phyloP scores from a whole-genome alignment of 1,139 yeast species.

The Blastobotrys elegans region DNA sequence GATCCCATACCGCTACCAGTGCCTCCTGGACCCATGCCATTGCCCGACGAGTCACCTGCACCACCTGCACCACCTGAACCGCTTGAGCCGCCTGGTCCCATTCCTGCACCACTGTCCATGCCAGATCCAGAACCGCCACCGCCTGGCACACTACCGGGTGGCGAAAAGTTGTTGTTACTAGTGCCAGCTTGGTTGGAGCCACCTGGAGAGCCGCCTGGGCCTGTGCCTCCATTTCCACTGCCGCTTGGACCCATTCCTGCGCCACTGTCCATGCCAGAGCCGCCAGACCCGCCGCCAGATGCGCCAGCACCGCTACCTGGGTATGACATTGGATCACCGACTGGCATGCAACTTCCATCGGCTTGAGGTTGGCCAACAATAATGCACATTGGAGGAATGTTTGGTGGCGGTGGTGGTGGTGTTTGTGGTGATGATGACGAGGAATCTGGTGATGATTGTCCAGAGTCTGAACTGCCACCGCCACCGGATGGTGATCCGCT shows the following conservation, averaged over 20 bases:
- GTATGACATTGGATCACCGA: slow-evolving; percentile 8
- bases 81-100: slow-evolving; percentile 4
- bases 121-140: slow-evolving; percentile 10
- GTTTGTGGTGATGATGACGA: slow-evolving; percentile 5
- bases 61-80: slow-evolving; percentile 1
- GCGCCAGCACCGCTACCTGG: slow-evolving; percentile 8
- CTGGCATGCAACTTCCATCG: slow-evolving; percentile 3
- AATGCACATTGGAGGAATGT: slow-evolving; percentile 12
- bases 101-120: slow-evolving; percentile 13
- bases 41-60: slow-evolving; percentile 13
- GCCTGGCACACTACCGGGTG: slow-evolving; percentile 9
- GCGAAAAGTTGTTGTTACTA: neutral
- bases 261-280: slow-evolving; percentile 13
- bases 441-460: neutral
- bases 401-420: neutral
- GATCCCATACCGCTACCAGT: slow-evolving; percentile 5
- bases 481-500: neutral
- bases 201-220: slow-evolving; percentile 1
- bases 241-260: slow-evolving; percentile 4
- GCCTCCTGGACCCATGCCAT: slow-evolving; percentile 12
- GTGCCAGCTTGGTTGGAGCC: neutral
- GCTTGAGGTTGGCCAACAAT: slow-evolving; percentile 13
- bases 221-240: neutral
- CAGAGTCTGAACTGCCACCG: neutral
- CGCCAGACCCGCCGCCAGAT: neutral